Base-by-base conservation (phyloP, 1,139 yeast species). In the Yamadazyma triangularis region DNA sequence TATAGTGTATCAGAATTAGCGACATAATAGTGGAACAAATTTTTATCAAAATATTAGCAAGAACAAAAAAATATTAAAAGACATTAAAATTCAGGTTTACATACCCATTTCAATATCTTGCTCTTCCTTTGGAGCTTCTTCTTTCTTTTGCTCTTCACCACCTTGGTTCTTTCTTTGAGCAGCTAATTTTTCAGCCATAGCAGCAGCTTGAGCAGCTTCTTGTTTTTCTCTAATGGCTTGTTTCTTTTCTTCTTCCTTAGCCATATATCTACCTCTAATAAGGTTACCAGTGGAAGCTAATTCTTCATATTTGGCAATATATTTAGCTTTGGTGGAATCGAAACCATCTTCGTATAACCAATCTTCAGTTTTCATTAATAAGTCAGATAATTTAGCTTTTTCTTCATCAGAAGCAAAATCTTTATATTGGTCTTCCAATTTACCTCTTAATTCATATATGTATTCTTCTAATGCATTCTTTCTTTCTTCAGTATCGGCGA, bases 341-440 rank as follows among this genome's bases (percentile, higher is more conserved):
- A 85, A 91, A 55, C 98, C 97, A 36, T 87, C 98, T 41, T 85
- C 95, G 65, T 91, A 93, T 56, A 91, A 77, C 99, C 99, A 91
- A 58, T 91, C 96, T 73, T 93, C 98, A 45, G 97, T 79, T 60
- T 82, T 85, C 56, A 73, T 58, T 58, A 91, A 77, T 73, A 82
- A 73, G 39, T 70, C 84, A 36, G 74, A 60, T 56, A 91, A 75
- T 59, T 76, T 84, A 47, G 70, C 69, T 77, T 89, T 91, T 74
- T 91, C 98, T 53, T 79, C 88, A 39, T 82, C 93, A 45, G 82
- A 73, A 42, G 97, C 96, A 57, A 89, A 91, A 47, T 74, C 81
- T 48, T 87, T 75, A 63, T 89, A 91, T 56, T 81, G 81, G 36
- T 88, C 98, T 40, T 89, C 96, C 55, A 93, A 76, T 73, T 93